These are phyloP conservation scores for Gymnopilus junonius DNA, from an alignment of 768 basidiomycete species.

Conservation along the genomic window DNA sequence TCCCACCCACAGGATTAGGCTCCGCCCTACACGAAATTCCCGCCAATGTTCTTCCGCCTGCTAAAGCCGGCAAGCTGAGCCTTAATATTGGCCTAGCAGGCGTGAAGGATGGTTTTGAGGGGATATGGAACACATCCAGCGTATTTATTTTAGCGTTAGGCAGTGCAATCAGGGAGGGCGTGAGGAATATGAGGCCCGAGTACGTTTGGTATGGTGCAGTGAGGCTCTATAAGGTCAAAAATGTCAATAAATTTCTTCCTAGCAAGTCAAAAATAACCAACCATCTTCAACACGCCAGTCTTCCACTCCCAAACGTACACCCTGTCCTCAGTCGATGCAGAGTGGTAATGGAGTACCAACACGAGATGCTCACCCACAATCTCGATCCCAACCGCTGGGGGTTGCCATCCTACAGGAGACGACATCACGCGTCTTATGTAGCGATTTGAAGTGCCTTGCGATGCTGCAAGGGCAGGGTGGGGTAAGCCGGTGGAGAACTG, in stretches of 20 bases:
- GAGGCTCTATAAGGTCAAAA: slow-evolving; percentile 17
- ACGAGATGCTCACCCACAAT: slow-evolving; percentile 50
- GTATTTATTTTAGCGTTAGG: slow-evolving; percentile 34
- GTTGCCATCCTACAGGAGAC: slow-evolving; percentile 17
- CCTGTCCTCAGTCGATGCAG: slow-evolving; percentile 23
- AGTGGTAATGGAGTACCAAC: slow-evolving; percentile 34
- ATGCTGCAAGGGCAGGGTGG: slow-evolving; percentile 29
- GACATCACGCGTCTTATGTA: slow-evolving; percentile 32
- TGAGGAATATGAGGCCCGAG: slow-evolving; percentile 37
- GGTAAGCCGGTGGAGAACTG: slow-evolving; percentile 40
- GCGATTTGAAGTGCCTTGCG: slow-evolving; percentile 28
- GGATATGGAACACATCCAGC: slow-evolving; percentile 43
- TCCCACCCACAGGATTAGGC: slow-evolving; percentile 40
- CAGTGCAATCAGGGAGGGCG: slow-evolving; percentile 35
- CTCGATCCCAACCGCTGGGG: slow-evolving; percentile 44
- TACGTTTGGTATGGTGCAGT: slow-evolving; percentile 31
- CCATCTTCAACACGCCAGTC: slow-evolving; percentile 39
- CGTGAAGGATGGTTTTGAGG: slow-evolving; percentile 17
- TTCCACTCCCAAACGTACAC: slow-evolving; percentile 52
- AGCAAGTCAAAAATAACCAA: slow-evolving; percentile 20
- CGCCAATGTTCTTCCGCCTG: slow-evolving; percentile 23
- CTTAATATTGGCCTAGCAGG: slow-evolving; percentile 22
- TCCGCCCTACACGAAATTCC: slow-evolving; percentile 44
- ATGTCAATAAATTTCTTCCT: background rate
- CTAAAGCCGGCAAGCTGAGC: slow-evolving; percentile 36